Percentiles rank a stretch among this genome's conserved stretches.
Evolutionary conservation across 352 stramenopile species (phyloP).

Genomic region (Pythium vanterpoolii): DNA sequence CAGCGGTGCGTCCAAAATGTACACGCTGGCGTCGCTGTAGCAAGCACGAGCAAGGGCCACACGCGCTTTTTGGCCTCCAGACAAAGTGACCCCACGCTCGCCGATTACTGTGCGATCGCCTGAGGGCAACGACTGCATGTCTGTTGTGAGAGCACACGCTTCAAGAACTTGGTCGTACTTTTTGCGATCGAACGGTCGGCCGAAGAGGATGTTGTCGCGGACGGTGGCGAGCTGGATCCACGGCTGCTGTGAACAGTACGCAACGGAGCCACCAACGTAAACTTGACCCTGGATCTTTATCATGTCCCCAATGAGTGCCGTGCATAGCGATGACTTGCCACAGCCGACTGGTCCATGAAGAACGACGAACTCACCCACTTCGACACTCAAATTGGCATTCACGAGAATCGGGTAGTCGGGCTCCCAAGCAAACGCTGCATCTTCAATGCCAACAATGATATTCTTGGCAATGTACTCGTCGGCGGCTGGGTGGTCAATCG

Average conservation of each 20-base stretch:
- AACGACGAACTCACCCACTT: no score
- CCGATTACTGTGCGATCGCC: conserved; percentile 84
- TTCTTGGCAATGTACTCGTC: no score
- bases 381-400: no score
- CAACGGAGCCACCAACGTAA: no score
- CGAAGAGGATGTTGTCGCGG: conserved; percentile 95
- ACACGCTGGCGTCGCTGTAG: conserved; percentile 79
- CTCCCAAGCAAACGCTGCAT: background rate
- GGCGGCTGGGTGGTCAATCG: no score
- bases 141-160: conserved; percentile 71
- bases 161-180: conserved; percentile 81
- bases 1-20: conserved; percentile 63
- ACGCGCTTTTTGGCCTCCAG: conserved; percentile 59
- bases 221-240: conserved; percentile 94
- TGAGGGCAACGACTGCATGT: conserved; percentile 71
- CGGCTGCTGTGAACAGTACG: no score
- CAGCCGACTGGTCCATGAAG: no score
- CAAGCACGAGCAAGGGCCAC: conserved; percentile 83
- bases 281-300: no score
- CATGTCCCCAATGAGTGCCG: no score
- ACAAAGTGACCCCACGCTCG: conserved; percentile 63
- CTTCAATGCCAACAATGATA: background rate
- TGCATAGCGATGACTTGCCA: no score
- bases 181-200: conserved; percentile 44
- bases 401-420: no score